Evolutionary conservation across 2,329 filamentous ascomycete genomes (phyloP).

Genomic region (Dactylellina leptospora): DNA sequence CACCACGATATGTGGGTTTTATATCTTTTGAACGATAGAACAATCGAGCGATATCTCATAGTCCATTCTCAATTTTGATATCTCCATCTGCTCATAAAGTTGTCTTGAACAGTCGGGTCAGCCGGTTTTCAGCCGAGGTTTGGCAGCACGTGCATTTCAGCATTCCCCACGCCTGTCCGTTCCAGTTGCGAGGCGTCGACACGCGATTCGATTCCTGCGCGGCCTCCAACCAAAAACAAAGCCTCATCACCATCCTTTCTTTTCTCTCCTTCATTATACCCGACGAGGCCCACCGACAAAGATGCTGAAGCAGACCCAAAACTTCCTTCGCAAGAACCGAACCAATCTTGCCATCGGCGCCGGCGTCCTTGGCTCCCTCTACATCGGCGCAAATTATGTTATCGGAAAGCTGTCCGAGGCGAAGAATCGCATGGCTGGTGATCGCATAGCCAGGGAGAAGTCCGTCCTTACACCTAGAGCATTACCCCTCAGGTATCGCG

Average conservation of each 20-base stretch:
- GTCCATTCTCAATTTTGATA: too few relatives aligned
- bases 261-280: constrained; percentile 1
- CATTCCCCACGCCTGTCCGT: constrained; percentile 16
- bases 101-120: too few relatives aligned
- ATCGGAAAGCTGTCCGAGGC: constrained; percentile 90
- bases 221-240: background rate
- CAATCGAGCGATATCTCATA: too few relatives aligned
- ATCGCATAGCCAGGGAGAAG: constrained; percentile 97
- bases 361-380: constrained; percentile 86
- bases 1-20: too few relatives aligned
- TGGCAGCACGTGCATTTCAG: constrained; percentile 9
- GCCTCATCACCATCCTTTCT: constrained; percentile 9
- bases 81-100: too few relatives aligned
- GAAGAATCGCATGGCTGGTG: constrained; percentile 93
- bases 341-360: constrained; percentile 87
- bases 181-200: constrained; percentile 1
- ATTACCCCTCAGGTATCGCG: background rate
- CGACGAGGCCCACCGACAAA: constrained; percentile 62
- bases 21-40: too few relatives aligned
- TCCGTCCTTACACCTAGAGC: constrained; percentile 62
- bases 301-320: constrained; percentile 78
- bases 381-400: constrained; percentile 92
- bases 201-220: constrained; percentile 18
- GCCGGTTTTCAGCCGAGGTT: background rate
- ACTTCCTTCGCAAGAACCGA: constrained; percentile 91